These are phyloP conservation scores for Moesziomyces antarcticus DNA, from an alignment of 1,284 basidiomycete species.

Conservation along the genomic window DNA sequence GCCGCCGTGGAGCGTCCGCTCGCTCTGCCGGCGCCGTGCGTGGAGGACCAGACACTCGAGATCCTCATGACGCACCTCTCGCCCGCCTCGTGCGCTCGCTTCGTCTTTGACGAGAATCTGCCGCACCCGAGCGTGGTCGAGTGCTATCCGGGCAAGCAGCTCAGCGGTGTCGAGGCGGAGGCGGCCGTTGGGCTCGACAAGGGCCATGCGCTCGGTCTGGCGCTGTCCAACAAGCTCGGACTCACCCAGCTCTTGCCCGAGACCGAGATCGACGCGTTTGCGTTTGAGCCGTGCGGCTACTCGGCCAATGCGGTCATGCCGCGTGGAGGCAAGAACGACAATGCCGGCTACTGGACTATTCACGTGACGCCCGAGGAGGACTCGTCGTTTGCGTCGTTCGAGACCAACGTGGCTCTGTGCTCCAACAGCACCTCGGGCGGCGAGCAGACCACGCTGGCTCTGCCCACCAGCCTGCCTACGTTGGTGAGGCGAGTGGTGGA, in stretches of 20 bases:
- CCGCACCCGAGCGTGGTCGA: conserved; percentile 41
- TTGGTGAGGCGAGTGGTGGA: conserved; percentile 87
- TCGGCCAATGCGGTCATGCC: conserved; percentile 85
- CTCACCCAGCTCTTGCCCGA: conserved; percentile 85
- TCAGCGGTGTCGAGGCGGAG: conserved; percentile 11
- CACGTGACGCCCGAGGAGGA: conserved; percentile 98
- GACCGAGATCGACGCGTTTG: conserved; percentile 89
- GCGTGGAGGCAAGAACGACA: conserved; percentile 36
- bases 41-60: conserved; percentile 89
- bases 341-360: conserved; percentile 84
- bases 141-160: conserved; percentile 40
- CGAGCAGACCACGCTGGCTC: conserved; percentile 17
- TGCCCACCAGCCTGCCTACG: conserved; percentile 72
- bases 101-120: conserved; percentile 74
- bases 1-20: conserved; percentile 45
- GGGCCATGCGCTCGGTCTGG: conserved; percentile 75
- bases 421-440: conserved; percentile 63
- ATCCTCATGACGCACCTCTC: conserved; percentile 97
- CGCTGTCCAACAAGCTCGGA: conserved; percentile 80
- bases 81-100: conserved; percentile 78
- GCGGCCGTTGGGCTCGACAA: conserved; percentile 35
- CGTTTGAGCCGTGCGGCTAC: conserved; percentile 96
- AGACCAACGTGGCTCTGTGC: conserved; percentile 91
- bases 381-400: conserved; percentile 97
- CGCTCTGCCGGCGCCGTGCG: conserved; percentile 39